These are phyloP conservation scores for Emmonsiellopsis sp. DNA, from an alignment of 2,329 filamentous ascomycete genomes.

Conservation along the genomic window DNA sequence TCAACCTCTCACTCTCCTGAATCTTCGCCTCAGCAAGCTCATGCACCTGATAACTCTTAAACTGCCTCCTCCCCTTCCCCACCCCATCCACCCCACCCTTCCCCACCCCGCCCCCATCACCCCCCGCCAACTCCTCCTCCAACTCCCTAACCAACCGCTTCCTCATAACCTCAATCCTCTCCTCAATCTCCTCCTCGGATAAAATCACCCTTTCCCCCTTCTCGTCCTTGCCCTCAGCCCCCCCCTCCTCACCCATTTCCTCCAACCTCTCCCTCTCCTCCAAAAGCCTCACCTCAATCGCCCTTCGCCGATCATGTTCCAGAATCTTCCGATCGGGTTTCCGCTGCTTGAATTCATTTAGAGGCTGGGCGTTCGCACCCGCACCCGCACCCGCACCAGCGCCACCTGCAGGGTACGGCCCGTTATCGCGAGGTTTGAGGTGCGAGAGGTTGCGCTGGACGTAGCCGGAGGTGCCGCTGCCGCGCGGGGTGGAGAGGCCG, in stretches of 20 bases:
- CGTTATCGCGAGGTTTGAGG: slow-evolving; percentile 66
- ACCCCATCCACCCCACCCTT: slow-evolving; percentile 11
- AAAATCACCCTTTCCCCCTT: slow-evolving; percentile 6
- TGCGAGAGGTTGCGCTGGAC: slow-evolving; percentile 92
- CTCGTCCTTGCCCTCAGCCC: slow-evolving; percentile 8
- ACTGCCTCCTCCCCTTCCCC: slow-evolving; percentile 33
- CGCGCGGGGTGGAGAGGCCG: slow-evolving; percentile 85
- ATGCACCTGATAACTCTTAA: slow-evolving; percentile 92
- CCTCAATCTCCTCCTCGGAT: slow-evolving; percentile 86
- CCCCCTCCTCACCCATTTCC: slow-evolving; percentile 51
- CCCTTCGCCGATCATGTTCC: slow-evolving; percentile 84
- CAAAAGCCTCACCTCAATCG: slow-evolving; percentile 87
- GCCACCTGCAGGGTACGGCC: slow-evolving; percentile 60
- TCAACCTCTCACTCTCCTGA: slow-evolving; percentile 80
- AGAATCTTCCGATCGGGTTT: slow-evolving; percentile 88
- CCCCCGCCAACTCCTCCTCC: slow-evolving; percentile 34
- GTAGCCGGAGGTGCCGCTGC: slow-evolving; percentile 93
- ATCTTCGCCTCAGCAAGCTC: slow-evolving; percentile 95
- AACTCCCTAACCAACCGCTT: slow-evolving; percentile 52
- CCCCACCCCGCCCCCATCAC: neutral
- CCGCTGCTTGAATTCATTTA: slow-evolving; percentile 62
- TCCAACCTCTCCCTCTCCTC: slow-evolving; percentile 86
- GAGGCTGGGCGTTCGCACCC: slow-evolving; percentile 42
- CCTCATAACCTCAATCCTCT: slow-evolving; percentile 57
- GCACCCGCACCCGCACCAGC: slow-evolving; percentile 11